phyloP scores from a whole-genome alignment of 2,329 filamentous ascomycete genomes.

The Talaromyces piceae region DNA sequence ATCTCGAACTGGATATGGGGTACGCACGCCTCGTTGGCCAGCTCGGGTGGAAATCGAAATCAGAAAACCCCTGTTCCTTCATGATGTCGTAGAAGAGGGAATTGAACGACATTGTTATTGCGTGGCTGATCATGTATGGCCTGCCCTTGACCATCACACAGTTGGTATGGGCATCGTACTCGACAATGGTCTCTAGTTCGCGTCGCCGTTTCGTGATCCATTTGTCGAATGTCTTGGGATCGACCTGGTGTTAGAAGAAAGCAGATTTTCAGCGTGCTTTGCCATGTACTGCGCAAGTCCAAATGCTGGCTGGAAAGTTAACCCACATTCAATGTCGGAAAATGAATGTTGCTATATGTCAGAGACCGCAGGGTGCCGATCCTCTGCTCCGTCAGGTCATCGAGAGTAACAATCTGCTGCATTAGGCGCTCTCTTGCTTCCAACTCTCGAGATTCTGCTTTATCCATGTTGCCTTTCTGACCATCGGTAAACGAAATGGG shows the following conservation, averaged over 20 bases:
- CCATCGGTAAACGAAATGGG: background rate
- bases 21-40: background rate
- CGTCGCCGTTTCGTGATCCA: background rate
- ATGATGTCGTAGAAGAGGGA: background rate
- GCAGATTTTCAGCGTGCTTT: background rate
- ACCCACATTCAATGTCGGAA: background rate
- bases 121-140: background rate
- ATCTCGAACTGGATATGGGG: background rate
- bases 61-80: background rate
- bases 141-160: background rate
- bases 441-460: background rate
- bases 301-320: background rate
- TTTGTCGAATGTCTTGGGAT: background rate
- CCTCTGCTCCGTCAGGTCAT: background rate
- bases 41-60: background rate
- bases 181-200: background rate
- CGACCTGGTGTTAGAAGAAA: background rate
- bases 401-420: background rate
- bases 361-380: background rate
- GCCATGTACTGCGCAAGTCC: too few species aligned
- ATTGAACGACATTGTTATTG: background rate
- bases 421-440: background rate
- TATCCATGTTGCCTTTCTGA: background rate
- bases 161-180: background rate
- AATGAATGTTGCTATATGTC: background rate